Percentiles rank a stretch among this genome's conserved stretches.
Conservation (phyloP, 2,329 filamentous ascomycete species). For the Scytalidium lignicola region DNA sequence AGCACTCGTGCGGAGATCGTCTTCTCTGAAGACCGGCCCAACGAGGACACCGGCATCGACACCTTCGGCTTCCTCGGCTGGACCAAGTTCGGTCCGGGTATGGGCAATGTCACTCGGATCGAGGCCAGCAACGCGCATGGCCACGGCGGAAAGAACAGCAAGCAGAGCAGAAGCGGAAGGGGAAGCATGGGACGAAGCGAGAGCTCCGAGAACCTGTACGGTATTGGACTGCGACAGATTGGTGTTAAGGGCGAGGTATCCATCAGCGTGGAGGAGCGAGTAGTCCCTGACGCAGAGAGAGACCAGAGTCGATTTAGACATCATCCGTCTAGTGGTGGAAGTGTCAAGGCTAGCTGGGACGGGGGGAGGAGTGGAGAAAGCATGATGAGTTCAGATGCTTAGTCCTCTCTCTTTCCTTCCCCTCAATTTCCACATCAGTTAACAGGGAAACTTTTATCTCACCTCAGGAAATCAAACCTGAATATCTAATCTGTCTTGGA, state of each 20-base stretch:
- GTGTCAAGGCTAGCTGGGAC: constrained; percentile 2
- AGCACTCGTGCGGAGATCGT: constrained; percentile 48
- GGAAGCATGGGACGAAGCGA: constrained; percentile 6
- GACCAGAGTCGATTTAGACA: background rate
- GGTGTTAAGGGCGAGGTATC: constrained; percentile 19
- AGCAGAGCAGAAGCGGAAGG: background rate
- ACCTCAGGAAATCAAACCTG: too few species aligned
- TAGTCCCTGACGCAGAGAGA: background rate
- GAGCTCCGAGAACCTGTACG: constrained; percentile 19
- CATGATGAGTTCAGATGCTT: background rate
- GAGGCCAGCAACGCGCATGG: constrained; percentile 7
- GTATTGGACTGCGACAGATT: constrained; percentile 15
- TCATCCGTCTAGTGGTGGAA: background rate
- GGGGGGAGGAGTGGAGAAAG: constrained; percentile 6
- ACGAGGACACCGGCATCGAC: constrained; percentile 42
- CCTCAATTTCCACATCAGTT: too few species aligned
- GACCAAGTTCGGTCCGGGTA: constrained; percentile 4
- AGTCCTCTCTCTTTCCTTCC: too few species aligned
- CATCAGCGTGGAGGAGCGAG: constrained; percentile 10
- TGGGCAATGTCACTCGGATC: constrained; percentile 12
- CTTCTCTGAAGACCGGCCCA: constrained; percentile 37
- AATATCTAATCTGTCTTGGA: too few species aligned
- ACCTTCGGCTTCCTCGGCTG: constrained; percentile 39
- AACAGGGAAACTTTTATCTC: too few species aligned
- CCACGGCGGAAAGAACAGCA: constrained; percentile 2